A percentile compares a stretch with the other conserved stretches of the same genome.
These are phyloP conservation scores for Ustilaginoidea virens DNA, from an alignment of 2,329 filamentous ascomycete genomes.

Conservation along the genomic window DNA sequence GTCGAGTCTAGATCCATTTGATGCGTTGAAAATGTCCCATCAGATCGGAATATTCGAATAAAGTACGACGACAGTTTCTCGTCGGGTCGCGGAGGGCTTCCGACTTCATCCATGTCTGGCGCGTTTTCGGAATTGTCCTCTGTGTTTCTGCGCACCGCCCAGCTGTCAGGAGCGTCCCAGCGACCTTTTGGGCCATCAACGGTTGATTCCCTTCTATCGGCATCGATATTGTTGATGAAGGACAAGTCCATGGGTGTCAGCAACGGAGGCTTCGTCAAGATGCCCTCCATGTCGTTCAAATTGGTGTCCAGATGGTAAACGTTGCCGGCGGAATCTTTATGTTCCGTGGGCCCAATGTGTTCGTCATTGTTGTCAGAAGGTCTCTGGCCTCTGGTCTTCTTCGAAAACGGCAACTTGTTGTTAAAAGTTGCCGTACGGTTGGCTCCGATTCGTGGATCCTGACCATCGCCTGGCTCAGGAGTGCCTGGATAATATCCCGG, in stretches of 20 bases:
- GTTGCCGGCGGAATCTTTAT: constrained; percentile 39
- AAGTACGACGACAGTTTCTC: constrained; percentile 70
- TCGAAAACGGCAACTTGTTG: constrained; percentile 48
- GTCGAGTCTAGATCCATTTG: constrained; percentile 72
- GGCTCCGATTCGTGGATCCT: constrained; percentile 12
- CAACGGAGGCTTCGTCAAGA: constrained; percentile 55
- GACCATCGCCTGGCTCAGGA: constrained; percentile 14
- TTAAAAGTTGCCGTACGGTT: constrained; percentile 38
- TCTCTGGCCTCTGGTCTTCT: constrained; percentile 33
- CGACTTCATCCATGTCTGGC: constrained; percentile 52
- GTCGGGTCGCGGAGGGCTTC: constrained; percentile 51
- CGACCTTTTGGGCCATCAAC: constrained; percentile 33
- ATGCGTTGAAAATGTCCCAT: constrained; percentile 87
- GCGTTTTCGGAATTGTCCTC: constrained; percentile 45
- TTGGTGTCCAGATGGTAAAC: constrained; percentile 76
- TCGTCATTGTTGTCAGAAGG: constrained; percentile 39
- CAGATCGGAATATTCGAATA: constrained; percentile 86
- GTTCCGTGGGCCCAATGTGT: constrained; percentile 44
- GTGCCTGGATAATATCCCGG: constrained; percentile 15
- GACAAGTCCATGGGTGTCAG: constrained; percentile 54
- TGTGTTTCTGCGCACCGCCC: constrained; percentile 67
- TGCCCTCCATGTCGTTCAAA: constrained; percentile 80
- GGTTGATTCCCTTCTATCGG: constrained; percentile 22
- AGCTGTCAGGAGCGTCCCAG: constrained; percentile 94
- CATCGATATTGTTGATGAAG: constrained; percentile 29